Evolutionary conservation across 176 grass and related monocot genomes (phyloP), one percentile per base, ranked within the genome.

Genomic region (Phoenix roebelenii): DNA sequence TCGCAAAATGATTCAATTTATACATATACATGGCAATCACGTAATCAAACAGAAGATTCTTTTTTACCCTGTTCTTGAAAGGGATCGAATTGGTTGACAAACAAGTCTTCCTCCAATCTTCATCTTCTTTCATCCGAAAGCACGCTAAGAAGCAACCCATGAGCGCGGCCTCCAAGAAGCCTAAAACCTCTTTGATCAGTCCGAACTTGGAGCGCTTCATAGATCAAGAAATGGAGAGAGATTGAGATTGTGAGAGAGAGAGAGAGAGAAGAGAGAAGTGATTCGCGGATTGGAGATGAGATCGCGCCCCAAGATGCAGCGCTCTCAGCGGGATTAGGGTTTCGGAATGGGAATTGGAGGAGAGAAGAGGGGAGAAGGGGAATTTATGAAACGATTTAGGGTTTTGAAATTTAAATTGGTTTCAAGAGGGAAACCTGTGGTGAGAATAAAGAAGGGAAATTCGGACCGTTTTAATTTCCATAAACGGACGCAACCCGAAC

Each of bases 81-180:
- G 29, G 15, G 55, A 26, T 29, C 7, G 39, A 60, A 12, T 62
- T 63, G 18, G 18, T 14, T 3, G 49, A 23, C 0, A 50, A 25
- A 44, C 15, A 18, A 25, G 5, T 44, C 25, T 54, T 54, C 59
- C 51, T 63, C 50, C 50, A 50, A 10, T 52, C 35, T 44, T 44
- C 50, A 22, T 63, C 50, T 20, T 44, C 50, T 48, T 63, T 61
- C 25, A 39, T 55, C 24, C 70, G 49, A 29, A 72, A 72, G 70
- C 70, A 72, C 19, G 57, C 18, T 9, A 72, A 72, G 50, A 72
- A 63, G 48, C 70, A 72, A 22, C 51, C 50, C 59, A 63, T 53
- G 5, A 72, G 22, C 12, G 30, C 58, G 3, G 70, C 62, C 24
- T 72, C 70, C 15, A 72, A 52, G n/a, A 72, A 72, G 0, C 51